A percentile compares a stretch with the other conserved stretches of the same genome.
Conservation (phyloP, 106 monocot species). For the Dendrobium officinale region DNA sequence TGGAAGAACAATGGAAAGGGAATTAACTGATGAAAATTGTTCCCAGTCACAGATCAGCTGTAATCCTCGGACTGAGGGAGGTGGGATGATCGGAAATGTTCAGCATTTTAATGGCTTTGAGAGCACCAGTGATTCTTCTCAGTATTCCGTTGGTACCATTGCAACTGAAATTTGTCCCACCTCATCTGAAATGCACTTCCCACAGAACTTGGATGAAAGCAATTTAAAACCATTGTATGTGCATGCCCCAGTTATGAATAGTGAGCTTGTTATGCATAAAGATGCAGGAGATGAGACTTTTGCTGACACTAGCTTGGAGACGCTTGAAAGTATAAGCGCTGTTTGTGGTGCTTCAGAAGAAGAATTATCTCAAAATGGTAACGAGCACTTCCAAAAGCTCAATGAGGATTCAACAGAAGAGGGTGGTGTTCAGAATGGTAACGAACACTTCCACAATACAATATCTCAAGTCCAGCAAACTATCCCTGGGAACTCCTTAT, state of each 20-base stretch:
- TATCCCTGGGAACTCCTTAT: neutral
- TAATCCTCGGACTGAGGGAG: conserved; percentile 4
- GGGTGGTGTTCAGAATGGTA: neutral
- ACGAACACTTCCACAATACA: neutral
- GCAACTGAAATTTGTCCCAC: neutral
- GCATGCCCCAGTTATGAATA: neutral
- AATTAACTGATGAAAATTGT: neutral
- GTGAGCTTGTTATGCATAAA: neutral
- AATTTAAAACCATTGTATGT: conserved; percentile 8
- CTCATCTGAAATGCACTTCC: neutral
- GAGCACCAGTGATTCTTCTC: neutral
- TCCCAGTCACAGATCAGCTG: conserved; percentile 2
- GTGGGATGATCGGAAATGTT: neutral
- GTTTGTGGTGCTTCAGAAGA: conserved; percentile 8
- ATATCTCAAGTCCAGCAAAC: conserved; percentile 4
- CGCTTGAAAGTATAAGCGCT: neutral
- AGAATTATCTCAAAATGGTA: neutral
- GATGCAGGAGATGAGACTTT: conserved; percentile 1
- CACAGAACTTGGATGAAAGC: conserved; percentile 4
- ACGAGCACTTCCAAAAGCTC: neutral
- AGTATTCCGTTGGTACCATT: neutral
- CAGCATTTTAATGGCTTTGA: neutral
- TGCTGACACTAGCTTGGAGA: conserved; percentile 1
- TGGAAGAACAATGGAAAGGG: conserved; percentile 7
- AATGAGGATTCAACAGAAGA: conserved; percentile 3